Conservation (phyloP, 1,284 basidiomycete species). For the Caloboletus firmus region DNA sequence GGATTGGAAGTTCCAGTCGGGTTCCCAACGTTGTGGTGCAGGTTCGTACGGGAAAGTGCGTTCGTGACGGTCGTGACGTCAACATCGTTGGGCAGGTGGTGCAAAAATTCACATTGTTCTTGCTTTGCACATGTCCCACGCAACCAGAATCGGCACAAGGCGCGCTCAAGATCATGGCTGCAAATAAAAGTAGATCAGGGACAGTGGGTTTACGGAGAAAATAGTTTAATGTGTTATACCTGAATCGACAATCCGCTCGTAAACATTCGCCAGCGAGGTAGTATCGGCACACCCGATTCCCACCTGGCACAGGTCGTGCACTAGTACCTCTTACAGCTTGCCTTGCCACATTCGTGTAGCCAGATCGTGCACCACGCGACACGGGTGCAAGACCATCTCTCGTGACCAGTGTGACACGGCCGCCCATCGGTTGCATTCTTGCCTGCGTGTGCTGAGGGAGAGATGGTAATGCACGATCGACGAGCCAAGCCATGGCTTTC, state of each 20-base stretch:
- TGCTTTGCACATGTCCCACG: constrained; percentile 95
- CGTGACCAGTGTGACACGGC: constrained; percentile 60
- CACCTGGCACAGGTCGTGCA: constrained; percentile 56
- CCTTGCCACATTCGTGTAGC: constrained; percentile 35
- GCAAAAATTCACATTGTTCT: constrained; percentile 87
- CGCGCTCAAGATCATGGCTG: constrained; percentile 89
- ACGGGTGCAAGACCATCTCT: constrained; percentile 45
- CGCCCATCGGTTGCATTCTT: constrained; percentile 62
- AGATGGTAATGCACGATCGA: constrained; percentile 65
- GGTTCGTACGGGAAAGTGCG: constrained; percentile 69
- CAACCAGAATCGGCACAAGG: constrained; percentile 96
- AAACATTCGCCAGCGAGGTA: constrained; percentile 96
- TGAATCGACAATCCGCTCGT: constrained; percentile 95
- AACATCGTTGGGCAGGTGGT: constrained; percentile 81
- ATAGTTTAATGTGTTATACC: constrained; percentile 48
- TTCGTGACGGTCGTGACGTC: constrained; percentile 65
- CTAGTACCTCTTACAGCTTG: constrained; percentile 52
- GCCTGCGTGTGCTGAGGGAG: constrained; percentile 45
- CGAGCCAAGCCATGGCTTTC: constrained; percentile 87
- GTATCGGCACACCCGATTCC: constrained; percentile 85
- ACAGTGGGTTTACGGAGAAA: neutral
- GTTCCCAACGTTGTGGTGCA: constrained; percentile 46
- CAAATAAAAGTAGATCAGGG: constrained; percentile 18
- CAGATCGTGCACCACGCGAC: constrained; percentile 47
- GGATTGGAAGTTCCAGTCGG: constrained; percentile 42